Base-by-base conservation (phyloP, 352 stramenopile species). In the Pythium folliculosum region DNA sequence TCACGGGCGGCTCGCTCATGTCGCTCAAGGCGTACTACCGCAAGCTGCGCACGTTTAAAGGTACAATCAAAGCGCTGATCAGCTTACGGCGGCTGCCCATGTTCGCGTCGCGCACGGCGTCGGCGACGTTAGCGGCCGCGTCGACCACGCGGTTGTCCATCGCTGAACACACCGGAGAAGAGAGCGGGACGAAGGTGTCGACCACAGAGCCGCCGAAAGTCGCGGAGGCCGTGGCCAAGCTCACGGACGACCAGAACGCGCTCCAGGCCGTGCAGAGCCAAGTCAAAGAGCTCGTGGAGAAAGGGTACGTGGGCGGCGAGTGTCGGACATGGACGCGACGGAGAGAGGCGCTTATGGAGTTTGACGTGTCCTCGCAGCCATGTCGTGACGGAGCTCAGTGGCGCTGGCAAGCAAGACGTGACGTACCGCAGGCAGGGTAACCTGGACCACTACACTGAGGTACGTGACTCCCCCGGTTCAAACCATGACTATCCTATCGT, bases 401-500 rank as follows among this genome's bases (percentile, higher is more conserved):
- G 47, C 2, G 63, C 35, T 9, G 47, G 49, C 8, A 54, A 56
- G 5, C 47, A 68, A 9, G 72, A 82, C 16, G 73, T 94, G 17
- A 79, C 76, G 3, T 92, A 91, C 25, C 76, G 81, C 0, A 70
- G 86, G 21, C 86, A 94, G 67, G 86, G 86, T 48, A 84, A 94
- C 49, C 68, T 94, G 17, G 81, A 88, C 13, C 79, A 84, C 43
- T 94, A 94, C 68, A 91, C 83, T 0, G 70, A 90, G 73, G 85
- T 91, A 70, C 6, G 49, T n/a, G n/a, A n/a, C n/a, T n/a, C n/a
- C n/a, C n/a, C n/a, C n/a, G n/a, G n/a, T n/a, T n/a, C n/a, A n/a
- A n/a, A n/a, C n/a, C n/a, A n/a, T n/a, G n/a, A n/a, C n/a, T n/a
- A n/a, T n/a, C n/a, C n/a, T n/a, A n/a, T n/a, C n/a, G n/a, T 13